A percentile compares a stretch with the other conserved stretches of the same genome.
These are phyloP conservation scores for Yamagishiella unicocca DNA, from an alignment of 139 green algal species.

Conservation along the genomic window DNA sequence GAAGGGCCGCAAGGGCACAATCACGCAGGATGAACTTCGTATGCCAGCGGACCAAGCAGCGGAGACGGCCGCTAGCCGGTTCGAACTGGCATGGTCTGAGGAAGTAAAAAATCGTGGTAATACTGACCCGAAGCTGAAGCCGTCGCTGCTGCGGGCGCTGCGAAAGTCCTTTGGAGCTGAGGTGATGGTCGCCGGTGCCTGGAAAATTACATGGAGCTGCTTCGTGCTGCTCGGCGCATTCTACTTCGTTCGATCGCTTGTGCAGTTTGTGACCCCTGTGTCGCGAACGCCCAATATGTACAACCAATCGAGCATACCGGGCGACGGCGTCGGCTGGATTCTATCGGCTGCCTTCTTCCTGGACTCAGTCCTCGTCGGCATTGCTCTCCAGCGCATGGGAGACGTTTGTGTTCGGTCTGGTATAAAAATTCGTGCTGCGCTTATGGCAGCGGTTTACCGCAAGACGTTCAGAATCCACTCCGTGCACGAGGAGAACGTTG, in stretches of 20 bases:
- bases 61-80: slow-evolving; percentile 52
- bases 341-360: slow-evolving; percentile 73
- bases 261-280: slow-evolving; percentile 64
- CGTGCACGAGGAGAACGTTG: slow-evolving; percentile 59
- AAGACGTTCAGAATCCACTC: slow-evolving; percentile 65
- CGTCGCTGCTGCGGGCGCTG: slow-evolving; percentile 57
- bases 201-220: slow-evolving; percentile 60
- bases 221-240: slow-evolving; percentile 71
- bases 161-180: slow-evolving; percentile 52
- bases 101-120: slow-evolving; percentile 58
- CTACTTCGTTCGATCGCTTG: slow-evolving; percentile 77
- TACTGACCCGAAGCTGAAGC: slow-evolving; percentile 55
- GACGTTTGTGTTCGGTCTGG: slow-evolving; percentile 67
- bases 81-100: slow-evolving; percentile 54
- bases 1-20: slow-evolving; percentile 45
- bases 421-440: slow-evolving; percentile 60
- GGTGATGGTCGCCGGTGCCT: slow-evolving; percentile 55
- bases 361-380: slow-evolving; percentile 69
- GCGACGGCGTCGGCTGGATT: slow-evolving; percentile 69
- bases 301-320: slow-evolving; percentile 49
- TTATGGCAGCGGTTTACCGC: slow-evolving; percentile 65
- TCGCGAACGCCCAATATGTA: slow-evolving; percentile 48
- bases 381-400: slow-evolving; percentile 76
- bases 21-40: slow-evolving; percentile 63
- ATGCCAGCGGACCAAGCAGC: slow-evolving; percentile 63